Base-by-base conservation (phyloP, 169 alveolate species). In the Babesia sp. region DNA sequence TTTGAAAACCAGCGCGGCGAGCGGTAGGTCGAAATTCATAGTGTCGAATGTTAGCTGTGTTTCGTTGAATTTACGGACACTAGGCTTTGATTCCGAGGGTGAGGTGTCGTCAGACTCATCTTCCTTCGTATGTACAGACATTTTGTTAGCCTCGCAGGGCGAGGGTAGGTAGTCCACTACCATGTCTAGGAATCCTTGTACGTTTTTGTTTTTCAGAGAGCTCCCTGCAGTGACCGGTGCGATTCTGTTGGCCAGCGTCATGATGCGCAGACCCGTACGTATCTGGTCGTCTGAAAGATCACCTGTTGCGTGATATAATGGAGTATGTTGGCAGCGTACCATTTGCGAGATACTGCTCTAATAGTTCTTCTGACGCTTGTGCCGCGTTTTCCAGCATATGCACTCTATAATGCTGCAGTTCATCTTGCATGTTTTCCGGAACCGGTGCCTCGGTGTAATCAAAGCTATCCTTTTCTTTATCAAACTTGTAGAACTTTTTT, bases 161-260 rank as follows among this genome's bases (percentile, higher is more conserved):
- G 93, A 84, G n/a, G 98, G 97, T 26, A 95, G 85, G 78, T 90
- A 92, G 53, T 91, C 90, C n/a, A 84, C 85, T 5, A 88, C 70
- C 63, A 84, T 53, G 50, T 88, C 93, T 1, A 88, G 80, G 45
- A 88, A 41, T 9, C 82, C 89, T 29, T 85, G 92, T 26, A 85
- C 68, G 36, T 85, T 88, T 56, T 90, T 93, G 76, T 96, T 96
- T 72, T 95, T 95, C 46, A 96, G 75, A 36, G 99, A 92, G 41
- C 95, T 86, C 9, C 99, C 99, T 41, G 97, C 87, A 31, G 90
- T 79, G 29, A 95, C 81, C 34, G 96, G 95, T 71, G 89, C 91
- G 26, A 83, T 69, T 24, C 77, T 54, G 80, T 82, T 63, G 33
- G 84, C 72, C 41, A 93, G 72, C 4, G 94, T 91, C 70, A 89